Percentiles rank a stretch among this genome's conserved stretches.
Evolutionary conservation across 2,329 filamentous ascomycete species (phyloP).

Genomic region (Seiridium cupressi): DNA sequence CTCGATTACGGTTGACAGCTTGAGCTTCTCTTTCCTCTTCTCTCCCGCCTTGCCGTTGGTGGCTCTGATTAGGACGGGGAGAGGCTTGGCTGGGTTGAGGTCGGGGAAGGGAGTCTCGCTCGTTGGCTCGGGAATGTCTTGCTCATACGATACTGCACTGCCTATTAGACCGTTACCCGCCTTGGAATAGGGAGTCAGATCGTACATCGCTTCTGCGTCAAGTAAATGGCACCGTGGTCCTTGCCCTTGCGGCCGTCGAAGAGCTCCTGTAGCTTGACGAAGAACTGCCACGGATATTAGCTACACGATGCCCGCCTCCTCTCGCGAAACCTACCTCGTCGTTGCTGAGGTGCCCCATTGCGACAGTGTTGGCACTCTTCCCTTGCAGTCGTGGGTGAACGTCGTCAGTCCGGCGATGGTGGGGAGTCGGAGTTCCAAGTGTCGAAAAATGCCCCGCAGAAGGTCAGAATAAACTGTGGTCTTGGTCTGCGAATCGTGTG

Average conservation of each 20-base stretch:
- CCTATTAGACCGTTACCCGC: too few species aligned
- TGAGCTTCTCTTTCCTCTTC: constrained; percentile 60
- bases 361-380: constrained; percentile 5
- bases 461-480: background rate
- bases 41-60: constrained; percentile 72
- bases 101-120: constrained; percentile 58
- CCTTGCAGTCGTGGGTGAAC: background rate
- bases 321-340: constrained; percentile 49
- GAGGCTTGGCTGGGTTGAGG: constrained; percentile 53
- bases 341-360: constrained; percentile 53
- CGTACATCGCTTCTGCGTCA: constrained; percentile 76
- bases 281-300: constrained; percentile 57
- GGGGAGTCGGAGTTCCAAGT: background rate
- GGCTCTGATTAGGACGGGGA: constrained; percentile 78
- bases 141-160: constrained; percentile 39
- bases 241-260: constrained; percentile 66
- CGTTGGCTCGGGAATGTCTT: constrained; percentile 38
- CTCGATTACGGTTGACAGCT: constrained; percentile 80
- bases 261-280: constrained; percentile 64
- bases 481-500: background rate
- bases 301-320: background rate
- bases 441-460: constrained; percentile 4
- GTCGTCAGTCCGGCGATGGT: background rate
- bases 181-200: too few species aligned
- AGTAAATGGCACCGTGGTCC: constrained; percentile 70